phyloP scores from a whole-genome alignment of 768 basidiomycete genomes.

The Cantharellus cinnabarinus region DNA sequence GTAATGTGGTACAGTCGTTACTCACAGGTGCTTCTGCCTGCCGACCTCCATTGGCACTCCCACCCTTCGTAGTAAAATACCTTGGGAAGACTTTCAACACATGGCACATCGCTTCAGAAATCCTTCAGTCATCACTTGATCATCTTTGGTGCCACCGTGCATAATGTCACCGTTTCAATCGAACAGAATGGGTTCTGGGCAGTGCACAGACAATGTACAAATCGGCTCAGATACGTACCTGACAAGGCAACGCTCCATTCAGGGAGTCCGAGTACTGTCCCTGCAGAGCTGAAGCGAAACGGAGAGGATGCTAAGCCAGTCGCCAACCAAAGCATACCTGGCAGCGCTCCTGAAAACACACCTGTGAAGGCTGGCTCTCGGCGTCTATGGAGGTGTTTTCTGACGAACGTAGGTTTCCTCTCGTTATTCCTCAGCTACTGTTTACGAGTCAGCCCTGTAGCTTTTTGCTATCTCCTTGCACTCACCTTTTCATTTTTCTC shows the following conservation, averaged over 20 bases:
- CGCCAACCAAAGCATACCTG: no score
- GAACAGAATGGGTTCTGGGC: slow-evolving; percentile 98
- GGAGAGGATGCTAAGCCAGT: slow-evolving; percentile 16
- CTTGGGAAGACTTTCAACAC: slow-evolving; percentile 88
- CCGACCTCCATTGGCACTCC: slow-evolving; percentile 67
- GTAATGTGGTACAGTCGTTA: slow-evolving; percentile 83
- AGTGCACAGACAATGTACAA: slow-evolving; percentile 74
- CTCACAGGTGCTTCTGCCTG: slow-evolving; percentile 73
- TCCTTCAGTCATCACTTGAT: slow-evolving; percentile 64
- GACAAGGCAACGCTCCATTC: slow-evolving; percentile 66
- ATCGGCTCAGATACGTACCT: slow-evolving; percentile 65
- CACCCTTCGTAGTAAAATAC: slow-evolving; percentile 89
- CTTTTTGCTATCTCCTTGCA: not conserved
- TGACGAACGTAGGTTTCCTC: no score
- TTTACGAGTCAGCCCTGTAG: not conserved
- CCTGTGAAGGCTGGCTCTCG: no score
- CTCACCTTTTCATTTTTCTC: not conserved
- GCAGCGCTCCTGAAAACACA: no score
- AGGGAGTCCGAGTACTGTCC: slow-evolving; percentile 89
- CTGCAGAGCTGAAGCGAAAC: slow-evolving; percentile 99
- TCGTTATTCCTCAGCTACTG: not conserved
- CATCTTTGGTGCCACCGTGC: slow-evolving; percentile 76
- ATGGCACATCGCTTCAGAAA: slow-evolving; percentile 84
- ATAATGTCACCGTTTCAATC: slow-evolving; percentile 62
- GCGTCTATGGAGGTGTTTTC: no score